Percentiles rank a stretch among this genome's conserved stretches.
Evolutionary conservation across 1,139 yeast species (phyloP).

Genomic region (Wickerhamomyces sp.): DNA sequence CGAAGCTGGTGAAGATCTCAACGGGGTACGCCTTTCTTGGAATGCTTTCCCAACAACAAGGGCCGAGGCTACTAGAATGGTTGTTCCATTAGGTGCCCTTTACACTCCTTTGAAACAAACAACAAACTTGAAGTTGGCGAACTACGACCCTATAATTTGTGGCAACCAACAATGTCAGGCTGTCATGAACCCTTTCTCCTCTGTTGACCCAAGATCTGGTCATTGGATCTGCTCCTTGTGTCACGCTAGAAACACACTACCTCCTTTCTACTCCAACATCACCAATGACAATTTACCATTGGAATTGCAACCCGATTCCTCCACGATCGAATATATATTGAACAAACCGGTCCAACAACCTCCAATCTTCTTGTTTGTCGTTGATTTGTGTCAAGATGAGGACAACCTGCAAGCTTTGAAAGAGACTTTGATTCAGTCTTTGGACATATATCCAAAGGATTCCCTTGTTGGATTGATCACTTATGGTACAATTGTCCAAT

Average conservation of each 20-base stretch:
- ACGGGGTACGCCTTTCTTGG: slow-evolving; percentile 92
- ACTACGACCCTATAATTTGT: slow-evolving; percentile 88
- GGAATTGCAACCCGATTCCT: slow-evolving; percentile 70
- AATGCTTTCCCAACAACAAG: slow-evolving; percentile 85
- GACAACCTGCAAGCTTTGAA: slow-evolving; percentile 88
- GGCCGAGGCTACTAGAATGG: slow-evolving; percentile 85
- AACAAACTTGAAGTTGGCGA: slow-evolving; percentile 74
- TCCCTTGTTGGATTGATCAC: slow-evolving; percentile 90
- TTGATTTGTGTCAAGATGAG: slow-evolving; percentile 92
- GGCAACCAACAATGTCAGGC: slow-evolving; percentile 76
- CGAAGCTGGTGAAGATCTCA: slow-evolving; percentile 80
- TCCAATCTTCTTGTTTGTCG: slow-evolving; percentile 87
- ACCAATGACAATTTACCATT: slow-evolving; percentile 81
- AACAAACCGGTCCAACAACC: slow-evolving; percentile 86
- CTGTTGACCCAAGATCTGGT: slow-evolving; percentile 74
- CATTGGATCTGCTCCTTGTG: slow-evolving; percentile 93
- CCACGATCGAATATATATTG: slow-evolving; percentile 91
- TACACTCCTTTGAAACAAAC: slow-evolving; percentile 87
- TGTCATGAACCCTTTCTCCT: slow-evolving; percentile 82
- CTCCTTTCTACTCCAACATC: slow-evolving; percentile 83
- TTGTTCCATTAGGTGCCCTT: slow-evolving; percentile 90
- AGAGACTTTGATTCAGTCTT: slow-evolving; percentile 77
- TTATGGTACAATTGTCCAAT: slow-evolving; percentile 91
- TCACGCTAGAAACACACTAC: slow-evolving; percentile 77
- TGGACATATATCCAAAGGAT: slow-evolving; percentile 86